phyloP scores from a whole-genome alignment of 148 eudicot species.

The Nepenthes gracilis region DNA sequence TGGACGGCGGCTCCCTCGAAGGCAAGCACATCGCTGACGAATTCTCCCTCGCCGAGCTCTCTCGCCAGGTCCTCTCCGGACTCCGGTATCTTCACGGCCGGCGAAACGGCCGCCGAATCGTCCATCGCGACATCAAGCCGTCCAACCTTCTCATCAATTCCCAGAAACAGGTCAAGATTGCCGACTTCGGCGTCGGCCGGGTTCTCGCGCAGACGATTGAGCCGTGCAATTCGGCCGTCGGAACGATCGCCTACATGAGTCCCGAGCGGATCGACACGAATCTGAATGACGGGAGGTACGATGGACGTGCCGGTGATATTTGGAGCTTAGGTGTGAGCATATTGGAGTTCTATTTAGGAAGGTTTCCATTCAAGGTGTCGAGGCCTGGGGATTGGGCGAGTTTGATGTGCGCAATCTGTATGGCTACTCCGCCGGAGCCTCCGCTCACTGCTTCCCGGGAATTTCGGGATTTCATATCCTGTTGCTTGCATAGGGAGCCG shows the following conservation, averaged over 20 bases:
- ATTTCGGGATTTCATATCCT: not conserved
- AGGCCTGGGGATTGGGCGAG: not conserved
- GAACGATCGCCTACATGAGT: not conserved
- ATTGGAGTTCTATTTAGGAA: not conserved
- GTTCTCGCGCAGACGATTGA: not conserved
- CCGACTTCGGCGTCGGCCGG: not conserved
- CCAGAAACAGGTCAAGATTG: not conserved
- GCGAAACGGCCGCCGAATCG: not conserved
- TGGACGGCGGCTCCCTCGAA: not conserved
- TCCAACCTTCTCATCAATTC: not conserved
- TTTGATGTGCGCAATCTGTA: not conserved
- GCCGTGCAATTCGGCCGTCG: not conserved
- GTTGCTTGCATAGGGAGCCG: not conserved
- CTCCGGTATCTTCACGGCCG: not conserved
- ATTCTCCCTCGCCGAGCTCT: not conserved
- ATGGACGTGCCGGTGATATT: not conserved
- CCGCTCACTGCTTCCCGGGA: not conserved
- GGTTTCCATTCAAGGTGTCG: not conserved
- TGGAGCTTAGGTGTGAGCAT: conserved; percentile 1
- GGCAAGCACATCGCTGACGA: not conserved
- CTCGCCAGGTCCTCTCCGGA: not conserved
- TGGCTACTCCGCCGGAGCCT: not conserved
- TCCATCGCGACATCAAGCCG: not conserved
- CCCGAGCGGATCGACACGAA: not conserved
- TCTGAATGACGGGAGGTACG: not conserved